Evolutionary conservation across 805 yeast genomes (phyloP), one percentile per base, ranked within the genome.

Genomic region (Kurtzmaniella fragi): DNA sequence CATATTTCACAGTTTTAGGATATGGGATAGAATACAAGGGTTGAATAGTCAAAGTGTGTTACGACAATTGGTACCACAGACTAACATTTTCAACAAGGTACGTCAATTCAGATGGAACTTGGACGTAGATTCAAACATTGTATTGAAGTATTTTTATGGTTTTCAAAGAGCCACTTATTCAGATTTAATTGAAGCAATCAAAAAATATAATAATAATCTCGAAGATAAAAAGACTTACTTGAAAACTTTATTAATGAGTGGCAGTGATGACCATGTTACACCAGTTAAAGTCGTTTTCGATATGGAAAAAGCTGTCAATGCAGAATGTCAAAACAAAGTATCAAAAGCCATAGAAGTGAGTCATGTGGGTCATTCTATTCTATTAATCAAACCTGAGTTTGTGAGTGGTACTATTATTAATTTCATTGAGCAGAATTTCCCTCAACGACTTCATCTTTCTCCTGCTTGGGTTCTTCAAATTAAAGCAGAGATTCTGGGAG

Each of bases 31-130:
- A 33, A 46, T 64, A 28, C 82, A 78, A 17, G 95, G 89, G 2
- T 56, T 82, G 15, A 54, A 67, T 27, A 81, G 89, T 20, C 46
- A 58, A 3, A 78, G 86, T 33, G 87, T 84, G n/a, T 48, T 54
- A 16, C 62, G 84, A 14, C 80, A 79, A 63, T 62, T 82, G 2
- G 48, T 56, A 4, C 40, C 31, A 4, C 33, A 42, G 4, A 47
- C 59, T 31, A 59, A 64, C 26, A 49, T 65, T 13, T 66, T 61
- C 48, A 69, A 70, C 35, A 71, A 77, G 37, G 52, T 71, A 32
- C 62, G 78, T 14, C 95, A 84, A 56, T 66, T 84, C 30, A 61
- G 87, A 35, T 80, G 86, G 82, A 84, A 85, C 54, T 50, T 83
- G 43, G 87, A 82, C 55, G 73, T 82, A 12, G 66, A 74, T 36